Conservation (phyloP, 345 rosid species). For the Populus deltoides region DNA sequence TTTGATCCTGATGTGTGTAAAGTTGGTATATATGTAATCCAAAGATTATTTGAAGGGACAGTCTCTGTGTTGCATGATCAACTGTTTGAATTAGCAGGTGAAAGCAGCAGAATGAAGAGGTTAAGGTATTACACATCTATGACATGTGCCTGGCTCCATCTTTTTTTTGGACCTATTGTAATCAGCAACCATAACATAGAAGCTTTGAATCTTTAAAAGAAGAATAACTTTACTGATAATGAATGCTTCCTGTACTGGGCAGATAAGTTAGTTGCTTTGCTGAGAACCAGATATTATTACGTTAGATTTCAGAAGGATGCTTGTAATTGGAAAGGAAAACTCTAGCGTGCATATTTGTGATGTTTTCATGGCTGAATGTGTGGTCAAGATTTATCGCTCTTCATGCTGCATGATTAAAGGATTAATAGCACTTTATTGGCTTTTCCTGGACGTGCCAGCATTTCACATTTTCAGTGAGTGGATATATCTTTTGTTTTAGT, state of each 20-base stretch:
- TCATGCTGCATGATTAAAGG: background rate
- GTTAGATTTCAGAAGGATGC: background rate
- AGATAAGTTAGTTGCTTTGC: background rate
- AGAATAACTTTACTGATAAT: background rate
- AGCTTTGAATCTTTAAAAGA: background rate
- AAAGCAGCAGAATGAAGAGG: background rate
- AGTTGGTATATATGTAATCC: background rate
- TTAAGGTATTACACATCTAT: background rate
- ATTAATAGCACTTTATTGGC: background rate
- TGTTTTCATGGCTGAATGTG: background rate
- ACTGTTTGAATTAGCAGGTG: background rate
- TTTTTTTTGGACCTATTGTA: background rate
- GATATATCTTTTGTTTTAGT: too few species aligned
- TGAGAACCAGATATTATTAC: background rate
- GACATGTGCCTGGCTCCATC: background rate
- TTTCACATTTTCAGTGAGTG: background rate
- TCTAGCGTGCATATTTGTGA: background rate
- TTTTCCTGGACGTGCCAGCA: background rate
- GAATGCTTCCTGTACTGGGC: background rate
- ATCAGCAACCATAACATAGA: background rate
- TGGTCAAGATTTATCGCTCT: background rate
- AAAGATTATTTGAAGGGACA: background rate
- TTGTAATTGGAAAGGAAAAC: background rate
- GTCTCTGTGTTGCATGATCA: slow-evolving; percentile 6
- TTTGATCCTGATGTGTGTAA: background rate